Conservation (phyloP, 306 rosid species). For the Prunus mume region DNA sequence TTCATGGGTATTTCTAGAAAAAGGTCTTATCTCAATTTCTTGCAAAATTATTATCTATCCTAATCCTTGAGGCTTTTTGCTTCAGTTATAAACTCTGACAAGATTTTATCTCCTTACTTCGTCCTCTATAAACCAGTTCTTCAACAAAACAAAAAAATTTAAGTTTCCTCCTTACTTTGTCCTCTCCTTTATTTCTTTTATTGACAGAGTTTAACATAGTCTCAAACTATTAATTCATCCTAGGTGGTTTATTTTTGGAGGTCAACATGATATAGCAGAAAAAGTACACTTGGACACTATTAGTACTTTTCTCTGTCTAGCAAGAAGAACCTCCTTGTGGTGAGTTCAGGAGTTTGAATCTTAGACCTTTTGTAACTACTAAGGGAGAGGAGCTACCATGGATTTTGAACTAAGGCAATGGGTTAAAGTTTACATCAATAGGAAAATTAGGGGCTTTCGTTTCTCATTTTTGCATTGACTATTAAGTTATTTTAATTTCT, state of each 20-base stretch:
- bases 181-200: too few species aligned
- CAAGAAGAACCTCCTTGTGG: constrained; percentile 2
- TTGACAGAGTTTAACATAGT: too few species aligned
- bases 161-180: too few species aligned
- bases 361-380: not conserved
- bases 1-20: too few species aligned
- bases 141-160: too few species aligned
- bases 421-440: not conserved
- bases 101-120: too few species aligned
- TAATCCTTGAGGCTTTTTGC: too few species aligned
- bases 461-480: not conserved
- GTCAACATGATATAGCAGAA: too few species aligned
- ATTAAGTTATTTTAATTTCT: not conserved
- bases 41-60: not conserved
- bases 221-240: too few species aligned
- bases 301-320: not conserved
- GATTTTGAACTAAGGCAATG: not conserved
- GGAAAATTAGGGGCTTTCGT: not conserved
- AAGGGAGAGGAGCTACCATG: not conserved
- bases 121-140: too few species aligned
- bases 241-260: too few species aligned
- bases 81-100: not conserved
- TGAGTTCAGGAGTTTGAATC: not conserved
- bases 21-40: not conserved
- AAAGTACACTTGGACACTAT: too few species aligned